phyloP scores from a whole-genome alignment of 176 grass and related monocot species.

The Puya raimondii region DNA sequence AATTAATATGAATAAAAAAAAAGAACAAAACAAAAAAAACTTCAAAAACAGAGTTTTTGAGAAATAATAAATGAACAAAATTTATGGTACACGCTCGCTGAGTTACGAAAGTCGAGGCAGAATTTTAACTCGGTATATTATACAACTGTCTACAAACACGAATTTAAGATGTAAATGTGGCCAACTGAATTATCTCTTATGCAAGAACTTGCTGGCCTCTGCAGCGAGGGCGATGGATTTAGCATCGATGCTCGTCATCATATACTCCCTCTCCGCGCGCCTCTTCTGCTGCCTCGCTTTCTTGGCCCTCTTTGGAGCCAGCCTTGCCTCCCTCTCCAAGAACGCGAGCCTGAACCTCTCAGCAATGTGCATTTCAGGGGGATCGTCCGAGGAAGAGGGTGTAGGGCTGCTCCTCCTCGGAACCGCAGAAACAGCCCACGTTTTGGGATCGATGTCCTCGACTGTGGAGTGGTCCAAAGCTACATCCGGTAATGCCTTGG shows the following conservation, averaged over 20 bases:
- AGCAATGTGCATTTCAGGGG: slow-evolving; percentile 39
- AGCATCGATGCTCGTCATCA: slow-evolving; percentile 49
- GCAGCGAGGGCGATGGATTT: slow-evolving; percentile 68
- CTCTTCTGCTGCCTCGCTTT: slow-evolving; percentile 63
- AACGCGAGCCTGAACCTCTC: slow-evolving; percentile 86
- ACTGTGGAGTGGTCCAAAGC: slow-evolving; percentile 61
- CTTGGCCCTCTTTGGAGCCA: slow-evolving; percentile 80
- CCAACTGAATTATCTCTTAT: slow-evolving; percentile 27
- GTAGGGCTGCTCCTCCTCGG: background rate
- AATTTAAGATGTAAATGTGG: background rate
- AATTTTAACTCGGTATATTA: background rate
- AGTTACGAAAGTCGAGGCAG: too few species aligned
- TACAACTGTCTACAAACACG: background rate
- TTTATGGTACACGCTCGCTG: too few species aligned
- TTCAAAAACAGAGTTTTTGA: too few species aligned
- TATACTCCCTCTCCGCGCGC: slow-evolving; percentile 52
- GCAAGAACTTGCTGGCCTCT: slow-evolving; percentile 58
- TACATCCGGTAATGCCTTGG: slow-evolving; percentile 42
- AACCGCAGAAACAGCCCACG: slow-evolving; percentile 55
- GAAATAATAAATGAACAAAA: too few species aligned
- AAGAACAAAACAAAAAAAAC: too few species aligned
- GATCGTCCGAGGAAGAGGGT: slow-evolving; percentile 12
- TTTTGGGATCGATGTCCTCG: slow-evolving; percentile 67
- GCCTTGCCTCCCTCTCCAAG: slow-evolving; percentile 58
- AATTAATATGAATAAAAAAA: too few species aligned